These are phyloP conservation scores for Posidonia oceanica DNA, from an alignment of 116 monocot genomes.

Conservation along the genomic window DNA sequence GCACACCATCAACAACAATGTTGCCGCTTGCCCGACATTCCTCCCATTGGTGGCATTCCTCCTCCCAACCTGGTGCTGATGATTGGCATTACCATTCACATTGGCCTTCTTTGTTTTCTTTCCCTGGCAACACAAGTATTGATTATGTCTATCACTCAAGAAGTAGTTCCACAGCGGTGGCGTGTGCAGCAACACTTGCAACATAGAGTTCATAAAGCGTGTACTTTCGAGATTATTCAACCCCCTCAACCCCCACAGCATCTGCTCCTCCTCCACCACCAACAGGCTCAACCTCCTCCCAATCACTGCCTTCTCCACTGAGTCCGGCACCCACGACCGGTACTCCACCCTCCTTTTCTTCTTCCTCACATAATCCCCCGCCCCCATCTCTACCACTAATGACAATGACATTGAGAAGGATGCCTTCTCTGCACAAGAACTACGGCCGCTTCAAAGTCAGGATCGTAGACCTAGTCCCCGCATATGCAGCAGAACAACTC, in stretches of 20 bases:
- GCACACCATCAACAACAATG: no score
- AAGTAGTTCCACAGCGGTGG: conserved; percentile 63
- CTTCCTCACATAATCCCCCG: no score
- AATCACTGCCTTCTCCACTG: conserved; percentile 20
- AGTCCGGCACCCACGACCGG: conserved; percentile 28
- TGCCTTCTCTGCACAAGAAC: conserved; percentile 15
- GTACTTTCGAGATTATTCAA: conserved; percentile 72
- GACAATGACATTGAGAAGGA: not conserved
- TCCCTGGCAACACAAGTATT: conserved; percentile 32
- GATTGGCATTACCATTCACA: not conserved
- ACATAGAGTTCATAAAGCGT: conserved; percentile 83
- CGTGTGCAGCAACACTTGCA: conserved; percentile 70
- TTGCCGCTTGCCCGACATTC: not conserved
- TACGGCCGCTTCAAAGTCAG: conserved; percentile 41
- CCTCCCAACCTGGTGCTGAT: not conserved
- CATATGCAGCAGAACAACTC: conserved; percentile 68
- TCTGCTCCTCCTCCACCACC: not conserved
- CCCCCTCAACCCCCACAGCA: no score
- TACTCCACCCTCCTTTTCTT: conserved; percentile 25
- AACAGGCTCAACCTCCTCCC: no score
- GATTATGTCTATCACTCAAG: no score
- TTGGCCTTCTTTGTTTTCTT: conserved; percentile 18
- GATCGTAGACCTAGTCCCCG: conserved; percentile 62
- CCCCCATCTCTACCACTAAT: not conserved
- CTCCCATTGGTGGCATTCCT: not conserved